A percentile compares a stretch with the other conserved stretches of the same genome.
These are phyloP conservation scores for Raffaelea arxii DNA, from an alignment of 2,329 filamentous ascomycete genomes.

Conservation along the genomic window DNA sequence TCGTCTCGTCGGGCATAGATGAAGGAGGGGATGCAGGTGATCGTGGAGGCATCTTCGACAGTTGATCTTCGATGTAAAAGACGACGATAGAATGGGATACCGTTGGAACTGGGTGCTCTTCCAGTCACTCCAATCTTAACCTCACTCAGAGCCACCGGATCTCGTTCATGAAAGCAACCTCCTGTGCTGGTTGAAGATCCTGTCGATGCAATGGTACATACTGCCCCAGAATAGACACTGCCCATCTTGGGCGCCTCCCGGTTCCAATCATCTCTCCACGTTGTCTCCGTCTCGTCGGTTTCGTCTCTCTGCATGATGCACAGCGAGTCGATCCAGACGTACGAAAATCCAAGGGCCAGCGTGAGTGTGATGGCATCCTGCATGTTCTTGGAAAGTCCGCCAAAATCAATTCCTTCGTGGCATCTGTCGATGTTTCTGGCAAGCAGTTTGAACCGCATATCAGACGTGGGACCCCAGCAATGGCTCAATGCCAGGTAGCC, in stretches of 20 bases:
- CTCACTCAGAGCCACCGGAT: neutral
- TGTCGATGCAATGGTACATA: constrained; percentile 9
- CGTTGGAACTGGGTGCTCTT: neutral
- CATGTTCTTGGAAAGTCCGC: constrained; percentile 7
- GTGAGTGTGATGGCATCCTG: constrained; percentile 9
- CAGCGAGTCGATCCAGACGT: constrained; percentile 15
- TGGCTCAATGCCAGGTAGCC: constrained; percentile 12
- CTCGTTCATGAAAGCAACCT: constrained; percentile 5
- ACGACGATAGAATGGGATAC: no score
- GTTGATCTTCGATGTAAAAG: no score
- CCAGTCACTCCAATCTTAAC: neutral
- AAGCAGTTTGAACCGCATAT: neutral
- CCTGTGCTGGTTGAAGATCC: neutral
- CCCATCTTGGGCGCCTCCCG: constrained; percentile 10
- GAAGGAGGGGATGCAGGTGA: neutral
- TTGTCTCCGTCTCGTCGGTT: neutral
- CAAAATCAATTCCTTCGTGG: constrained; percentile 3
- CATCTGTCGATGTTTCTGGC: neutral
- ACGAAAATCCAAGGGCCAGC: constrained; percentile 7
- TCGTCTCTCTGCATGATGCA: constrained; percentile 12
- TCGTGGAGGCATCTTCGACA: neutral
- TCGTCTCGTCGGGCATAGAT: constrained; percentile 2
- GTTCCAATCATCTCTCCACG: constrained; percentile 5
- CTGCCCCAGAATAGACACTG: constrained; percentile 9
- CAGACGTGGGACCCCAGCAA: constrained; percentile 8